Percentiles rank a stretch among this genome's conserved stretches.
These are phyloP conservation scores for Copromyces sp. DNA, from an alignment of 495 filamentous ascomycete genomes.

Conservation along the genomic window DNA sequence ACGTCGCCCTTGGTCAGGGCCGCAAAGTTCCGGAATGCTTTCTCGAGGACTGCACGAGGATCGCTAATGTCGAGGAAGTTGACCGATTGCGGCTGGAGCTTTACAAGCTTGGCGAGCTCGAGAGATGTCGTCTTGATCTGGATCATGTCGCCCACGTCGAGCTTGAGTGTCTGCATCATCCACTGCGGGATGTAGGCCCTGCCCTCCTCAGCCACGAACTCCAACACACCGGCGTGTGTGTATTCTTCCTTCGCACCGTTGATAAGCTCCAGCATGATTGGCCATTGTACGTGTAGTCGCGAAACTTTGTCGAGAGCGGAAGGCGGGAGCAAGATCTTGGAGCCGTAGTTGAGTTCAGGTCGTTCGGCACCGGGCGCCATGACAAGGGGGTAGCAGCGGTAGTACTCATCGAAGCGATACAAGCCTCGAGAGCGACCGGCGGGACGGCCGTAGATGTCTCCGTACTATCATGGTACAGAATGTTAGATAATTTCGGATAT, in stretches of 20 bases:
- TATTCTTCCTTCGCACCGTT: conserved; percentile 70
- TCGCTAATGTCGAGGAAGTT: conserved; percentile 93
- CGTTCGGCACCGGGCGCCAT: conserved; percentile 93
- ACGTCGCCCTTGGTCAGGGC: conserved; percentile 85
- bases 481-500: background rate
- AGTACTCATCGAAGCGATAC: conserved; percentile 90
- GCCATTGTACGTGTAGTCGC: conserved; percentile 92
- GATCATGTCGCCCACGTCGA: conserved; percentile 87
- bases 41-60: conserved; percentile 95
- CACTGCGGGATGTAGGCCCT: conserved; percentile 92
- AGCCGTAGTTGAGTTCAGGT: conserved; percentile 86
- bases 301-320: conserved; percentile 94
- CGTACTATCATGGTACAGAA: background rate
- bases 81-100: conserved; percentile 84
- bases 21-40: conserved; percentile 88
- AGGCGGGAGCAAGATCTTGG: conserved; percentile 93
- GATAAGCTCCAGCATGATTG: conserved; percentile 89
- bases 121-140: conserved; percentile 92
- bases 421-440: conserved; percentile 22
- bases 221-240: conserved; percentile 88
- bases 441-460: background rate
- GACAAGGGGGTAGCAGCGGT: conserved; percentile 85
- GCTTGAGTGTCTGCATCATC: conserved; percentile 86
- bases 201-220: conserved; percentile 96
- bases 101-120: conserved; percentile 80